phyloP scores from a whole-genome alignment of 306 rosid species.

The Mucuna pruriens region DNA sequence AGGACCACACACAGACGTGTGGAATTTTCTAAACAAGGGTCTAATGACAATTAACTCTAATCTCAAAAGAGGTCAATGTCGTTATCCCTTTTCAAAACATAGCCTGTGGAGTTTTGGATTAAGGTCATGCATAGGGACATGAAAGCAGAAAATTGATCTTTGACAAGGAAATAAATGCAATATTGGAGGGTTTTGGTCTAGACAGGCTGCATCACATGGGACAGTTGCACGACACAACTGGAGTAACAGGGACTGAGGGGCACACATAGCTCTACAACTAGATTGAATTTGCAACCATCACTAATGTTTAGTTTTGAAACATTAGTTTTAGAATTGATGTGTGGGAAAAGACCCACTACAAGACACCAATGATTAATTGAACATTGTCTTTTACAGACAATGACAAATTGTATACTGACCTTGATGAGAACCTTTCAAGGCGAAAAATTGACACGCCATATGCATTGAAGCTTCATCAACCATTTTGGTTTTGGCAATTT shows the following conservation, averaged over 20 bases:
- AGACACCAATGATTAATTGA: constrained; percentile 51
- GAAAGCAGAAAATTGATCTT: constrained; percentile 58
- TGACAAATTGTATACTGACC: constrained; percentile 33
- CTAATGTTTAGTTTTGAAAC: constrained; percentile 55
- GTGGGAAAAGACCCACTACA: constrained; percentile 48
- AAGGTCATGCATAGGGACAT: constrained; percentile 46
- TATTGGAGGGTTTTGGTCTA: constrained; percentile 44
- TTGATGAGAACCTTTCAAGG: constrained; percentile 40
- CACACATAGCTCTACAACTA: constrained; percentile 53
- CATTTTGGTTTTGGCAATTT: constrained; percentile 56
- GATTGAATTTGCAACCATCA: constrained; percentile 37
- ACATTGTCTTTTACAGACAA: constrained; percentile 45
- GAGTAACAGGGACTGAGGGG: constrained; percentile 56
- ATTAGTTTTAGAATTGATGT: constrained; percentile 47
- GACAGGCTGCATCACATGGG: constrained; percentile 52
- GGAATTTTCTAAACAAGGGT: background rate
- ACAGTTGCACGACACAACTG: constrained; percentile 35
- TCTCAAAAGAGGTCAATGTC: background rate
- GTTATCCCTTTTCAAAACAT: background rate
- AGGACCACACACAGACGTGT: background rate
- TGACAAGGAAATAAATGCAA: constrained; percentile 47
- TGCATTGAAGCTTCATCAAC: constrained; percentile 27
- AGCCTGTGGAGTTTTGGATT: too few relatives aligned
- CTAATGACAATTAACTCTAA: background rate
- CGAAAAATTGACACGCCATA: constrained; percentile 2